phyloP scores from a whole-genome alignment of 2,329 filamentous ascomycete species.

The Aspergillus jensenii region DNA sequence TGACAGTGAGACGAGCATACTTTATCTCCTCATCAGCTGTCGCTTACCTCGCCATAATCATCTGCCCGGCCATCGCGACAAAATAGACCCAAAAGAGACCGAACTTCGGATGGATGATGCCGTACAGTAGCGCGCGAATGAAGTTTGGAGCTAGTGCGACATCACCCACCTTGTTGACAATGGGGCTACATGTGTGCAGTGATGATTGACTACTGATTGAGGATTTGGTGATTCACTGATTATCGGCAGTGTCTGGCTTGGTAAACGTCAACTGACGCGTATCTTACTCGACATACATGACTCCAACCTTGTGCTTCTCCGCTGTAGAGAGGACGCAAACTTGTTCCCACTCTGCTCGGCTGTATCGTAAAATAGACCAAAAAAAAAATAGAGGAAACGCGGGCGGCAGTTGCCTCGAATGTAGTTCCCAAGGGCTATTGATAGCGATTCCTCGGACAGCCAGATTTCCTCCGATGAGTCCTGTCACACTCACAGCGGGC shows the following conservation, averaged over 20 bases:
- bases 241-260: constrained; percentile 11
- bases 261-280: constrained; percentile 1
- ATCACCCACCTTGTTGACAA: constrained; percentile 23
- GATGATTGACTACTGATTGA: constrained; percentile 14
- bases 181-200: constrained; percentile 21
- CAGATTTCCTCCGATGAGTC: constrained; percentile 6
- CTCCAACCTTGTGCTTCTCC: neutral
- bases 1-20: neutral
- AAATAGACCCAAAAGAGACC: neutral
- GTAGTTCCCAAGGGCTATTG: neutral
- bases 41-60: neutral
- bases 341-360: neutral
- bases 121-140: constrained; percentile 13
- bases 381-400: neutral
- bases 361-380: neutral
- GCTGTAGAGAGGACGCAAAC: neutral
- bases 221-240: constrained; percentile 11
- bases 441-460: constrained; percentile 1
- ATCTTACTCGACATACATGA: constrained; percentile 10
- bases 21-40: neutral
- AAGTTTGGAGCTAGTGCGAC: constrained; percentile 21
- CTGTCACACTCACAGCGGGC: constrained; percentile 5
- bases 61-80: neutral
- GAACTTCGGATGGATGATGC: neutral
- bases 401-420: neutral